Evolutionary conservation across 2,329 filamentous ascomycete genomes (phyloP), one percentile per base, ranked within the genome.

Genomic region (Pseudogymnoascus sp.): DNA sequence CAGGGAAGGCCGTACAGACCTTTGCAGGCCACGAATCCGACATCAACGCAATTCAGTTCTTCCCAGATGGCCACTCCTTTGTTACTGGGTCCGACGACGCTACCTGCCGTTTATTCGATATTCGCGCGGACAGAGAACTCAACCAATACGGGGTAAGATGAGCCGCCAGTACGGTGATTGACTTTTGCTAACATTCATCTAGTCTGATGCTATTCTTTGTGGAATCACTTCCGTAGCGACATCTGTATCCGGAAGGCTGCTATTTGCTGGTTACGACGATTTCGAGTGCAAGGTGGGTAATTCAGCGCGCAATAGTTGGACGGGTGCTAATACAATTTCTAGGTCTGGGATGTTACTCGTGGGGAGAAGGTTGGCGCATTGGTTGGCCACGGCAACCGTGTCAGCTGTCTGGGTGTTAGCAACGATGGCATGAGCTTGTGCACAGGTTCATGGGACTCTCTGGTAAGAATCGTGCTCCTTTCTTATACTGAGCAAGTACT

Each of bases 1-100:
- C 94, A 66, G 92, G 95, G 71, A 96, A 96, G 81, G 95, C 94
- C 66, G 92, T 96, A 58, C 94, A 99, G 79, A 99, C 94, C 2
- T 99, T 99, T 74, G 92, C 94, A 59, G 94, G 94, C 26, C 94
- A 97, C 76, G 94, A 97, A 76, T 96, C 92, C 45, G 94, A 99
- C 71, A 99, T 99, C 79, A 99, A 99, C 74, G 94, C 94, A 68
- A 96, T 99, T 65, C 94, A 97, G 73, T 99, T 97, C 79, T 97
- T 97, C 85, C 94, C 94, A 59, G 95, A 97, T 71, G 94, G 94
- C 63, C 95, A 97, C 74, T 95, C 94, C 23, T 97, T 99, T 71
- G 94, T 95, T 66, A 97, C 94, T 59, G 94, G 94, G 61, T 97
- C 94, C 45, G 94, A 99, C 69, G 94, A 99, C 73, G 94, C 94